phyloP scores from a whole-genome alignment of 129 eudicot genomes.

The sunflower (Helianthus annuus) region DNA sequence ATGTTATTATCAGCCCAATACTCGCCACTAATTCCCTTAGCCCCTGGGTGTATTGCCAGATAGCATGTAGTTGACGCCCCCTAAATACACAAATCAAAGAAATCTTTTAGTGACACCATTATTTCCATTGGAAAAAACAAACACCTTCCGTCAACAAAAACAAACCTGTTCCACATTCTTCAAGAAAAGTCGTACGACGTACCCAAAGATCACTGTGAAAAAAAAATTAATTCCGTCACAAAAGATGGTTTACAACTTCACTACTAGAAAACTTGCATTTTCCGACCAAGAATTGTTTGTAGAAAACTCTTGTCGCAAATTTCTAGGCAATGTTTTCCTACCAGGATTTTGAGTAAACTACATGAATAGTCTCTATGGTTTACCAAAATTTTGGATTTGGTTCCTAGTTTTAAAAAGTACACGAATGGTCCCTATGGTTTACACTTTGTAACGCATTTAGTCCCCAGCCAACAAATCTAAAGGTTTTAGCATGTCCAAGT shows the following conservation, averaged over 20 bases:
- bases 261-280: too few species aligned
- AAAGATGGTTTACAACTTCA: background rate
- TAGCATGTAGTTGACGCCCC: constrained; percentile 90
- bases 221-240: constrained; percentile 1
- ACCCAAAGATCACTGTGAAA: constrained; percentile 29
- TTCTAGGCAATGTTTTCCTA: too few species aligned
- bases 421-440: too few species aligned
- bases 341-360: too few species aligned
- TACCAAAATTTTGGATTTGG: too few species aligned
- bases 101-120: background rate
- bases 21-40: constrained; percentile 63
- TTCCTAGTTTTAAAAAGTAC: too few species aligned
- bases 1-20: constrained; percentile 67
- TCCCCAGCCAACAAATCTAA: too few species aligned
- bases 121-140: background rate
- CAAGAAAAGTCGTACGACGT: constrained; percentile 29
- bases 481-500: too few species aligned
- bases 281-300: too few species aligned
- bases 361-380: too few species aligned
- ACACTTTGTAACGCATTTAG: too few species aligned
- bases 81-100: constrained; percentile 19
- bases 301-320: too few species aligned
- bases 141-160: background rate
- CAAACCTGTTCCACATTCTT: constrained; percentile 39
- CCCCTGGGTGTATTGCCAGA: constrained; percentile 68